Conservation (phyloP, 495 filamentous ascomycete species). For the Trichoderma asperelloides region DNA sequence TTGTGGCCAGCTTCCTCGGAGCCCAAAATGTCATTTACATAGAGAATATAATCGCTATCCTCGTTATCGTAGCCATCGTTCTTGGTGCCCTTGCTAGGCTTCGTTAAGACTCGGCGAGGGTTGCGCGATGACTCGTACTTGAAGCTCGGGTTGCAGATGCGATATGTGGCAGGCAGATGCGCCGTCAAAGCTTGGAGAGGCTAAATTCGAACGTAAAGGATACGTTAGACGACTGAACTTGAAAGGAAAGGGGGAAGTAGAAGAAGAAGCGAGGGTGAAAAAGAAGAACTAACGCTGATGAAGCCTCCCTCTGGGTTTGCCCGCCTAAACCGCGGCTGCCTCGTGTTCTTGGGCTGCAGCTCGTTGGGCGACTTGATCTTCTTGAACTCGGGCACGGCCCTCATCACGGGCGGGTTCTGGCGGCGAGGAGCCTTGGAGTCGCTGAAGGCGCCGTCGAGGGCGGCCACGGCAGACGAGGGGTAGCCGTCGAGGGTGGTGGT, state of each 20-base stretch:
- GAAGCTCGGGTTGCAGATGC: conserved; percentile 96
- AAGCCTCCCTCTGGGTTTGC: conserved; percentile 98
- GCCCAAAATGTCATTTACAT: conserved; percentile 97
- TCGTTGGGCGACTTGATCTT: conserved; percentile 65
- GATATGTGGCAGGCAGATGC: conserved; percentile 88
- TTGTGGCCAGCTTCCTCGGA: conserved; percentile 98
- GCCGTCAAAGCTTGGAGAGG: conserved; percentile 93
- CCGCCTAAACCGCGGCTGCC: conserved; percentile 81
- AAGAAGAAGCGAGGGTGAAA: conserved; percentile 1
- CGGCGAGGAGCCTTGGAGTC: conserved; percentile 68
- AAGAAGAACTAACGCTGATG: conserved; percentile 68
- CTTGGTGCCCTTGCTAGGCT: conserved; percentile 97
- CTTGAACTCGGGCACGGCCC: conserved; percentile 79
- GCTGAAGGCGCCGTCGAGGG: conserved; percentile 62
- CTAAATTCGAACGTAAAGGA: conserved; percentile 32
- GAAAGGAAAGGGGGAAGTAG: conserved; percentile 11
- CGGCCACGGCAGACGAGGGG: conserved; percentile 55
- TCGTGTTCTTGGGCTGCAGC: conserved; percentile 71
- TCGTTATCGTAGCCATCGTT: conserved; percentile 99
- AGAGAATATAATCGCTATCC: conserved; percentile 98
- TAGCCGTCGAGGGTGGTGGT: conserved; percentile 53
- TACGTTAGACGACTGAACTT: background rate
- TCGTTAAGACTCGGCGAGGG: conserved; percentile 92
- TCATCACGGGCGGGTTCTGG: conserved; percentile 38
- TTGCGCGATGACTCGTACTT: conserved; percentile 99